Evolutionary conservation across 1,139 yeast species (phyloP), one percentile per base, ranked within the genome.

Genomic region (Blastobotrys petasosporus): DNA sequence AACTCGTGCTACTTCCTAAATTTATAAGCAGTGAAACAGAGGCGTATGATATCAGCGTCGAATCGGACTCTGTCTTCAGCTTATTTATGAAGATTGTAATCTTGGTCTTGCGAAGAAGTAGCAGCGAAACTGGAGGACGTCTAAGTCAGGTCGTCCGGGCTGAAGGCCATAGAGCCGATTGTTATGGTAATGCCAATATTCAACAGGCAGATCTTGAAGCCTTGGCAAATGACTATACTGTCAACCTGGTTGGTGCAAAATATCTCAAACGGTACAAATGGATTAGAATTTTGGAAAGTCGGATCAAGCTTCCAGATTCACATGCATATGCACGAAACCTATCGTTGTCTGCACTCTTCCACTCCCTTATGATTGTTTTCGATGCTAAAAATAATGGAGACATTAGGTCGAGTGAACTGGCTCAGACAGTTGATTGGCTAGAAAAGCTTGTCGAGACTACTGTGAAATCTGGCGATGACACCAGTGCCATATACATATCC

Each of bases 191-290:
- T 12, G 16, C 10, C 11, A 15, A 13, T 9, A 12, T 29, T 29
- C n/a, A 31, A 13, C 33, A n/a, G 7, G 4, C 33, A 13, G 15
- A 13, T 31, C 33, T 31, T 13, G 15, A 31, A 31, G 38, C 28
- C 7, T 34, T 41, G 16, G 34, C 35, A 4, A 41, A 41, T 13
- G 44, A 41, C 31, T 29, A 15, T 11, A 10, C 13, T 8, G 20
- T 41, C 17, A 41, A 41, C 20, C 20, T 41, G 17, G 7, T 9
- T 4, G 44, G 39, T 3, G 35, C 29, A 16, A 41, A 41, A 15
- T 40, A 40, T 28, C 32, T 32, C 9, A n/a, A 29, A 31, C 25
- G 25, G 4, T 20, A 20, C 7, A 20, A 20, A 7, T 20, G 25
- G 25, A 20, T 20, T 20, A 4, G 25, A 20, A 20, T 7, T 4